These are phyloP conservation scores for Cyberlindnera japonica DNA, from an alignment of 805 yeast genomes.

Conservation along the genomic window DNA sequence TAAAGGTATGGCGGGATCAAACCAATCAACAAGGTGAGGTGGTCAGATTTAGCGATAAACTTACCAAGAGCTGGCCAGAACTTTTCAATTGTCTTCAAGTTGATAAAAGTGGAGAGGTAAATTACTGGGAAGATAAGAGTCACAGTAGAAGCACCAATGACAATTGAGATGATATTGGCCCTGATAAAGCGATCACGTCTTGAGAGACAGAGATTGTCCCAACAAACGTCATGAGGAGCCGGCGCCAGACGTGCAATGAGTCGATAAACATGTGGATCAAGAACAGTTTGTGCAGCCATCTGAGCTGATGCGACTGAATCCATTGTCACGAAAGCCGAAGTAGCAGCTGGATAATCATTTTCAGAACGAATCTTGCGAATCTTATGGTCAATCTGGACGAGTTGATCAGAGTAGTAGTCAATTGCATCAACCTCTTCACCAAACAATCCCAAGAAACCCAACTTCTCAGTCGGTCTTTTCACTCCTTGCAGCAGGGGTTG, in stretches of 20 bases:
- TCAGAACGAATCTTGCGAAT: conserved; percentile 44
- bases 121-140: conserved; percentile 80
- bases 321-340: conserved; percentile 93
- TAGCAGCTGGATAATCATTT: conserved; percentile 62
- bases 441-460: conserved; percentile 43
- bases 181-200: conserved; percentile 65
- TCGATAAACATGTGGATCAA: conserved; percentile 84
- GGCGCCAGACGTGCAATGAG: conserved; percentile 86
- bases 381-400: conserved; percentile 66
- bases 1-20: conserved; percentile 88
- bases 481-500: conserved; percentile 1
- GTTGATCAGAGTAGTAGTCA: conserved; percentile 61
- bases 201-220: conserved; percentile 84
- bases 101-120: conserved; percentile 77
- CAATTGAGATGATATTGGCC: conserved; percentile 34
- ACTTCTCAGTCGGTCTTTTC: conserved; percentile 45
- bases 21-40: conserved; percentile 80
- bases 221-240: conserved; percentile 90
- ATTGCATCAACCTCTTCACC: conserved; percentile 82
- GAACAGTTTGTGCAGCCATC: conserved; percentile 91
- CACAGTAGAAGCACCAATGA: conserved; percentile 52
- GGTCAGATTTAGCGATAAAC: conserved; percentile 53
- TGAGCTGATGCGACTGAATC: conserved; percentile 94
- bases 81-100: conserved; percentile 70
- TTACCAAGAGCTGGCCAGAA: conserved; percentile 83